Conservation (phyloP, 2,329 filamentous ascomycete genomes). For the Stemphylium lycopersici region DNA sequence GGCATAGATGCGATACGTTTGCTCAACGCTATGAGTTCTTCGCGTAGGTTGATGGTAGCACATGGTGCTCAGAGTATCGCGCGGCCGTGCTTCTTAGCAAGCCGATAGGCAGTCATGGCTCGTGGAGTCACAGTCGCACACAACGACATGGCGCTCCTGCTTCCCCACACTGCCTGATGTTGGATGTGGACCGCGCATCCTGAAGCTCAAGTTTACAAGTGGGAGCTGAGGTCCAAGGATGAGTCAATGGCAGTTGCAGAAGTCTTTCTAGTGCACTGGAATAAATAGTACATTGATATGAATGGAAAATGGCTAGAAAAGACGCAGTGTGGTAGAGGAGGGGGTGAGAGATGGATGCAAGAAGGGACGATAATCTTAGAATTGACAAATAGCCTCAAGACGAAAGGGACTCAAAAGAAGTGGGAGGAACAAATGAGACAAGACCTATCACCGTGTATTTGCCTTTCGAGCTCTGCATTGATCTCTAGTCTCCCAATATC, state of each 20-base stretch:
- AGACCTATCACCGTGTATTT: not conserved
- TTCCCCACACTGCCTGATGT: not conserved
- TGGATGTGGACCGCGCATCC: not conserved
- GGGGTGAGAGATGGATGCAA: not conserved
- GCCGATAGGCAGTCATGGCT: conserved; percentile 10
- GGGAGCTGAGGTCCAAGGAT: not conserved
- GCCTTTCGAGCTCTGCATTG: no score
- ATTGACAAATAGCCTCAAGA: not conserved
- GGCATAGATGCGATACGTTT: not conserved
- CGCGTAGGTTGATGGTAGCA: conserved; percentile 5
- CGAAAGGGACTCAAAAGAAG: not conserved
- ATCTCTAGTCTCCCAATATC: not conserved
- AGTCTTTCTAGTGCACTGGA: not conserved
- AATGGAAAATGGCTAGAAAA: not conserved
- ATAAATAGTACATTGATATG: not conserved
- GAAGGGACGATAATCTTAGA: not conserved
- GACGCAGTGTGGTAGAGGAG: no score
- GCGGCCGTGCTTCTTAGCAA: conserved; percentile 1
- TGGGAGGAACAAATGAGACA: not conserved
- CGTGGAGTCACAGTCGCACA: conserved; percentile 14
- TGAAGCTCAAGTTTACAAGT: not conserved
- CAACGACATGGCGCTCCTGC: conserved; percentile 2
- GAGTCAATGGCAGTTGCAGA: not conserved
- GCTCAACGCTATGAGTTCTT: not conserved
- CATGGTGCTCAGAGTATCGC: conserved; percentile 3